These are phyloP conservation scores for Penicillium sp. DNA, from an alignment of 2,329 filamentous ascomycete genomes.

Conservation along the genomic window DNA sequence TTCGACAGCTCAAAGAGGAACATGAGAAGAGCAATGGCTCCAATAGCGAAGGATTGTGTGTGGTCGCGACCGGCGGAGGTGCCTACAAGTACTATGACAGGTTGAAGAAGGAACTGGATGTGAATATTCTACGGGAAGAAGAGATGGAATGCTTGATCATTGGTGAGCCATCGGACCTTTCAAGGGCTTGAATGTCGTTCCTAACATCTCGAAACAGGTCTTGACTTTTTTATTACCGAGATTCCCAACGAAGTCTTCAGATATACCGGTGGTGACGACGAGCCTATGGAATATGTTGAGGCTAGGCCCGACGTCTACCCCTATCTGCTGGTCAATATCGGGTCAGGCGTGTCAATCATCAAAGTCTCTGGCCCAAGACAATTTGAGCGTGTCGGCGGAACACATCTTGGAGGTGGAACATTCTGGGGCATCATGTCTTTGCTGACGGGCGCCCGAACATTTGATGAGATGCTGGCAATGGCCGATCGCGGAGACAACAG, in stretches of 20 bases:
- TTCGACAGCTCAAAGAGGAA: slow-evolving; percentile 78
- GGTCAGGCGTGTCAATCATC: slow-evolving; percentile 93
- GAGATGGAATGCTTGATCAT: slow-evolving; percentile 99
- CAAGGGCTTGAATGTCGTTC: not conserved
- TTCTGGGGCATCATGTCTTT: slow-evolving; percentile 92
- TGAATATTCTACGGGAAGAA: slow-evolving; percentile 87
- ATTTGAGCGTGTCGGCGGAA: slow-evolving; percentile 88
- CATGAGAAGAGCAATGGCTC: slow-evolving; percentile 73
- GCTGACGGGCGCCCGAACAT: slow-evolving; percentile 88
- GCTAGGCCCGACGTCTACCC: slow-evolving; percentile 82
- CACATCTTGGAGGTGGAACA: slow-evolving; percentile 91
- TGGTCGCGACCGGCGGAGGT: slow-evolving; percentile 94
- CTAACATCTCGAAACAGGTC: slow-evolving; percentile 52
- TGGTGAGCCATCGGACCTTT: slow-evolving; percentile 50
- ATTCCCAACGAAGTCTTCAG: slow-evolving; percentile 97
- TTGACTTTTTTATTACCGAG: slow-evolving; percentile 98
- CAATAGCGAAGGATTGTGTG: slow-evolving; percentile 66
- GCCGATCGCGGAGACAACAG: slow-evolving; percentile 89
- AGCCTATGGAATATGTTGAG: slow-evolving; percentile 84
- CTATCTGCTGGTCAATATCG: slow-evolving; percentile 96
- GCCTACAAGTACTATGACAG: slow-evolving; percentile 96
- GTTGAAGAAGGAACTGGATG: slow-evolving; percentile 75
- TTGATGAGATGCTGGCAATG: slow-evolving; percentile 94
- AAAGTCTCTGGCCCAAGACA: slow-evolving; percentile 87
- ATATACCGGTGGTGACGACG: slow-evolving; percentile 77